Base-by-base conservation (phyloP, 768 basidiomycete species). In the Rhodosporidiobolus sp. region DNA sequence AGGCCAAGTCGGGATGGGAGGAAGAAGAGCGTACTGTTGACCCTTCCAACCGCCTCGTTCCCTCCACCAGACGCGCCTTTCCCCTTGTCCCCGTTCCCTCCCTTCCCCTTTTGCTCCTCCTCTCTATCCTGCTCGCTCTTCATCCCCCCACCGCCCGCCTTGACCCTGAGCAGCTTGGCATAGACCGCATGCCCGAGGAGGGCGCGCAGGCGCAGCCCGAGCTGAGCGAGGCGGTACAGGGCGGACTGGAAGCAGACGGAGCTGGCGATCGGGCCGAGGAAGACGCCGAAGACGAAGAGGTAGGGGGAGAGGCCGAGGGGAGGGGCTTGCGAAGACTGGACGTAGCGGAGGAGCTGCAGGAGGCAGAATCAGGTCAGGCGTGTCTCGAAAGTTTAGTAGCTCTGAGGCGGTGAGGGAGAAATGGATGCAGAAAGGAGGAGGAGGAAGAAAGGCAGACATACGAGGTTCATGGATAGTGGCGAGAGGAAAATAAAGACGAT, bases 381-480 rank as follows among this genome's bases (percentile, higher is more conserved):
- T 26, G 17, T 26, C 34, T 48, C n/a, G 57, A 48, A 26, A 26
- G n/a, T n/a, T n/a, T n/a, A n/a, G n/a, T n/a, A n/a, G n/a, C n/a
- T n/a, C n/a, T n/a, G n/a, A n/a, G n/a, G n/a, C n/a, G n/a, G n/a
- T n/a, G n/a, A n/a, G n/a, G n/a, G n/a, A n/a, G n/a, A n/a, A 22
- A 43, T 16, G 20, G 17, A 17, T 26, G 11, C 1, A 10, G 32
- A 35, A 5, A 4, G 34, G 4, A 16, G 22, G 12, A 26, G 10
- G 30, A 26, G 12, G 45, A n/a, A 9, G 19, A 11, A 28, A n/a
- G 24, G 22, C 45, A 34, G 38, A 52, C 73, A 55, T 1, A 74
- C 69, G 4, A 75, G 63, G 54, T 75, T 75, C 69, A 75, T 67
- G 17, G 73, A 67, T 7, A 75, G 63, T 1, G 73, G 73, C 4